Evolutionary conservation across 371 early-diverging fungal genomes (phyloP).

Genomic region (Mucor racemosus): DNA sequence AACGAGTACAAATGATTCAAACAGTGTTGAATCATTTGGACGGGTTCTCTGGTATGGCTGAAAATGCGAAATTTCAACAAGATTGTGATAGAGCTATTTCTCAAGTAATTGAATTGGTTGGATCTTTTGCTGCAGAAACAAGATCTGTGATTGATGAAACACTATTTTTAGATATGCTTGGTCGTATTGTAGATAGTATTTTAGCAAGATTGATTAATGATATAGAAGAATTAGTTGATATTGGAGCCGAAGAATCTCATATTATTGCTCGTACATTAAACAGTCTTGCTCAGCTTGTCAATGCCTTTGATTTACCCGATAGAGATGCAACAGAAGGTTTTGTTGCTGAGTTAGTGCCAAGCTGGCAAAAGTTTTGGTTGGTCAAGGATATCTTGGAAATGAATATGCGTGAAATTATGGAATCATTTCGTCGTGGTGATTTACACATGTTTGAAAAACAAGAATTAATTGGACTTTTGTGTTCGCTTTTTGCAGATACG

Average conservation of each 20-base stretch:
- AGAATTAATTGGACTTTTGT: slow-evolving; percentile 62
- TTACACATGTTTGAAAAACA: slow-evolving; percentile 60
- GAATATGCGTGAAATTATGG: slow-evolving; percentile 75
- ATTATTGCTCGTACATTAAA: slow-evolving; percentile 57
- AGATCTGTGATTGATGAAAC: slow-evolving; percentile 27
- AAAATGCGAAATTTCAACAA: slow-evolving; percentile 44
- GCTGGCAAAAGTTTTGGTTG: slow-evolving; percentile 64
- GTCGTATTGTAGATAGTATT: slow-evolving; percentile 52
- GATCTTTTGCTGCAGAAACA: slow-evolving; percentile 48
- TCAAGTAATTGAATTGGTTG: slow-evolving; percentile 54
- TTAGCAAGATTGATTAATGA: slow-evolving; percentile 55
- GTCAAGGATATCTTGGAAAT: slow-evolving; percentile 69
- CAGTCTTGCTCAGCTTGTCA: slow-evolving; percentile 56
- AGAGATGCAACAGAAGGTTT: slow-evolving; percentile 42
- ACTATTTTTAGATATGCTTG: slow-evolving; percentile 43
- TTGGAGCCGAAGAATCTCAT: slow-evolving; percentile 73
- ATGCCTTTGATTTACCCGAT: slow-evolving; percentile 54
- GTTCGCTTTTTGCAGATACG: slow-evolving; percentile 77
- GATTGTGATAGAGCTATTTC: slow-evolving; percentile 55
- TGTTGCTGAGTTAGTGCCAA: slow-evolving; percentile 44
- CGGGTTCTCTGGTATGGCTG: slow-evolving; percentile 59
- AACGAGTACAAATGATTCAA: slow-evolving; percentile 32
- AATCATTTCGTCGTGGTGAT: slow-evolving; percentile 55
- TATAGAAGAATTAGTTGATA: slow-evolving; percentile 63
- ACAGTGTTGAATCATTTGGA: slow-evolving; percentile 39